phyloP scores from a whole-genome alignment of 768 basidiomycete species.

The Termitomyces eurrhizus region DNA sequence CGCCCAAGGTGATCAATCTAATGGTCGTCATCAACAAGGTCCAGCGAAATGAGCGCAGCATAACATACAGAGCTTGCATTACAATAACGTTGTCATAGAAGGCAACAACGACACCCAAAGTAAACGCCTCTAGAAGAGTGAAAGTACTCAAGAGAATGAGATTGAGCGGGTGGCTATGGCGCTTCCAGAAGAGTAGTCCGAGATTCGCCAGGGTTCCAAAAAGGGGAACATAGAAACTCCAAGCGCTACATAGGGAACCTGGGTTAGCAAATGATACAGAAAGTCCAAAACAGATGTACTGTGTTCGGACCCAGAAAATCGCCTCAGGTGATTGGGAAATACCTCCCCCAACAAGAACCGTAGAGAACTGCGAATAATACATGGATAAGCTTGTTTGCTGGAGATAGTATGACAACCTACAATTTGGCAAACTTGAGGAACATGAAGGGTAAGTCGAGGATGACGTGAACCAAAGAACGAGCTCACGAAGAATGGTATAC shows the following conservation, averaged over 20 bases:
- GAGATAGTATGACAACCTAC: slow-evolving; percentile 36
- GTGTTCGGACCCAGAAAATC: slow-evolving; percentile 64
- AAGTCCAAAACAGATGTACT: slow-evolving; percentile 43
- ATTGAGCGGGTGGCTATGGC: slow-evolving; percentile 88
- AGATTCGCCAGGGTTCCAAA: slow-evolving; percentile 79
- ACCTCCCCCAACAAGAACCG: slow-evolving; percentile 68
- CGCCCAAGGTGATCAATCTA: slow-evolving; percentile 84
- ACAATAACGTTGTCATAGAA: slow-evolving; percentile 73
- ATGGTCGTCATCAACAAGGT: slow-evolving; percentile 10
- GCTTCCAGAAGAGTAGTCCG: slow-evolving; percentile 85
- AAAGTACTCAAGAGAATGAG: slow-evolving; percentile 81
- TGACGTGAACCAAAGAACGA: not conserved
- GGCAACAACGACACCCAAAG: slow-evolving; percentile 81
- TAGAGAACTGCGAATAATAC: slow-evolving; percentile 48
- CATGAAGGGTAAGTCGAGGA: not conserved
- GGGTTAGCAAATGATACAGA: not conserved
- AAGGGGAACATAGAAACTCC: slow-evolving; percentile 78
- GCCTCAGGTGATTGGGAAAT: slow-evolving; percentile 62
- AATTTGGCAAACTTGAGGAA: slow-evolving; percentile 60
- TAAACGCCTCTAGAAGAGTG: slow-evolving; percentile 87
- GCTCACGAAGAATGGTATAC: slow-evolving; percentile 84
- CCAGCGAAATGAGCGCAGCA: not conserved
- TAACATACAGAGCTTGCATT: slow-evolving; percentile 76
- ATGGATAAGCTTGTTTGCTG: not conserved
- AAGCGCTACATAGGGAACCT: slow-evolving; percentile 42